Percentiles rank a stretch among this genome's conserved stretches.
These are phyloP conservation scores for Sugiyamaella marilandica DNA, from an alignment of 805 yeast species.

Conservation along the genomic window DNA sequence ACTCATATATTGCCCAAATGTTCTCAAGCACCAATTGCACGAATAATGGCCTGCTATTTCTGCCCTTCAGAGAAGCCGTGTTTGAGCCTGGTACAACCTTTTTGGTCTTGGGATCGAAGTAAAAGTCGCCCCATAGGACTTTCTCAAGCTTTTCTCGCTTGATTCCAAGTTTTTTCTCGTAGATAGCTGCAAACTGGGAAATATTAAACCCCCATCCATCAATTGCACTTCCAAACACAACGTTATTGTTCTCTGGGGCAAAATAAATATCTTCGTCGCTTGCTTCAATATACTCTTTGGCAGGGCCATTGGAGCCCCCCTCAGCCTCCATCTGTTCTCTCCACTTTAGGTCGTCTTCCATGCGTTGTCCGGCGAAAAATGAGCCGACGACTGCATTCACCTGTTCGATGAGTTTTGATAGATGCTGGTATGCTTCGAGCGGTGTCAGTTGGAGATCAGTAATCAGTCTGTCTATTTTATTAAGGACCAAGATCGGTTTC, in stretches of 20 bases:
- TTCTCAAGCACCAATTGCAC: conserved; percentile 82
- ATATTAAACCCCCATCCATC: conserved; percentile 98
- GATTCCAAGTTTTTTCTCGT: conserved; percentile 79
- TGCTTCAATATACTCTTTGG: conserved; percentile 59
- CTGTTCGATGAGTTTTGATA: conserved; percentile 77
- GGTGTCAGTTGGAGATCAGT: conserved; percentile 79
- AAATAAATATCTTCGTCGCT: conserved; percentile 82
- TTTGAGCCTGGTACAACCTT: conserved; percentile 53
- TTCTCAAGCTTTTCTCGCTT: conserved; percentile 72
- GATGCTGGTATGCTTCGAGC: conserved; percentile 76
- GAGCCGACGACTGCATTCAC: conserved; percentile 94
- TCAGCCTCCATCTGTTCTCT: conserved; percentile 48
- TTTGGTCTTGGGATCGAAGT: conserved; percentile 83
- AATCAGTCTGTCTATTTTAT: conserved; percentile 84
- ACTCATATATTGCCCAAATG: conserved; percentile 86
- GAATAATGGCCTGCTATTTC: conserved; percentile 71
- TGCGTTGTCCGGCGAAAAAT: conserved; percentile 86
- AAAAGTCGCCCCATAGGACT: conserved; percentile 95
- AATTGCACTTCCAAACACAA: conserved; percentile 82
- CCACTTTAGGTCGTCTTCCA: conserved; percentile 68
- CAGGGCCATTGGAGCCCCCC: conserved; percentile 21
- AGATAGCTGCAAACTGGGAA: conserved; percentile 81
- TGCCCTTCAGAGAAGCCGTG: conserved; percentile 37
- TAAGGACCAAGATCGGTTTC: conserved; percentile 81
- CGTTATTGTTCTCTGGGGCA: conserved; percentile 82